Conservation (phyloP, 306 rosid genomes). For the Hippophae gyantsensis region DNA sequence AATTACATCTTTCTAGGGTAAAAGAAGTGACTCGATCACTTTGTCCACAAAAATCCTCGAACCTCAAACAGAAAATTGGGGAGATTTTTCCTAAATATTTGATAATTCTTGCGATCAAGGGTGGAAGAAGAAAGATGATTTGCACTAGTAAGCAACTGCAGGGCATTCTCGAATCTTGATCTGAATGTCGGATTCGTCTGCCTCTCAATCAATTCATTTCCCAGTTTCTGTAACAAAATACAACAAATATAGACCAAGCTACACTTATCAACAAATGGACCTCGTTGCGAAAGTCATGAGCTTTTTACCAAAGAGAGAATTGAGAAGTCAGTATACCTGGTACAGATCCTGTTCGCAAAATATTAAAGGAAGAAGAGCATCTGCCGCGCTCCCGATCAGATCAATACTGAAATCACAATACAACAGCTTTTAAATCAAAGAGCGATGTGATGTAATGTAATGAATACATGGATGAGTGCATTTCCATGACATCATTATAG, state of each 20-base stretch:
- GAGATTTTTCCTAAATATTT: slow-evolving; percentile 83
- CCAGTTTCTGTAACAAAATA: slow-evolving; percentile 48
- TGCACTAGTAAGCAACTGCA: slow-evolving; percentile 60
- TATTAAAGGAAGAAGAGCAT: slow-evolving; percentile 81
- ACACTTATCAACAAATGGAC: background rate
- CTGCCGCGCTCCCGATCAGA: slow-evolving; percentile 82
- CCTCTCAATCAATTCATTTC: slow-evolving; percentile 65
- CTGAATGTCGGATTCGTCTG: slow-evolving; percentile 54
- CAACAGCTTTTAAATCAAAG: background rate
- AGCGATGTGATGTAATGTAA: too few species aligned
- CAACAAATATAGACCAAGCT: too few species aligned
- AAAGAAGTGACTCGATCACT: too few species aligned
- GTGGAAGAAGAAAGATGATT: slow-evolving; percentile 72
- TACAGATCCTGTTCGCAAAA: slow-evolving; percentile 81
- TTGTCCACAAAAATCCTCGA: slow-evolving; percentile 56
- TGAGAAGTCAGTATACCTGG: slow-evolving; percentile 43
- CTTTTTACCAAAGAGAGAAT: background rate
- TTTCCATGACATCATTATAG: too few species aligned
- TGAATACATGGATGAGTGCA: too few species aligned
- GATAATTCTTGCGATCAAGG: slow-evolving; percentile 74
- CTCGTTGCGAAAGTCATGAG: slow-evolving; percentile 2
- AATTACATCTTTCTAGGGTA: too few species aligned
- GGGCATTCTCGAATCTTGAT: slow-evolving; percentile 62
- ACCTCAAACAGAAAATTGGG: slow-evolving; percentile 65
- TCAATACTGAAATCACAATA: slow-evolving; percentile 54